Percentiles rank a stretch among this genome's conserved stretches.
These are phyloP conservation scores for Esteya vermicola DNA, from an alignment of 2,329 filamentous ascomycete genomes.

Conservation along the genomic window DNA sequence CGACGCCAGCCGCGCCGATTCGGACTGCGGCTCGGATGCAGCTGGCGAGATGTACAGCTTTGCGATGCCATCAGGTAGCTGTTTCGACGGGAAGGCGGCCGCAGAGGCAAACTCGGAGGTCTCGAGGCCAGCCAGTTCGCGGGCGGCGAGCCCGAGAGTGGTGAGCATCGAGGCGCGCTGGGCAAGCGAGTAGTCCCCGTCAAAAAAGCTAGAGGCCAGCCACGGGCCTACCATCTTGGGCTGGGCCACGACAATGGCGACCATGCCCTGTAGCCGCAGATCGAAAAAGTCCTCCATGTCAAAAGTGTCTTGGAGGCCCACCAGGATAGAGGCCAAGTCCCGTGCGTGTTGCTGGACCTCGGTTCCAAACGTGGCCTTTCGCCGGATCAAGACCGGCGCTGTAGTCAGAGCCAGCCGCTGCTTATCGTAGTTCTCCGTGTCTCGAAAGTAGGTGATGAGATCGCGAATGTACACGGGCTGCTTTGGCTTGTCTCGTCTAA, in stretches of 20 bases:
- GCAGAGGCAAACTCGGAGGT: slow-evolving; percentile 33
- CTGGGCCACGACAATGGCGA: slow-evolving; percentile 64
- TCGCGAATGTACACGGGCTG: slow-evolving; percentile 86
- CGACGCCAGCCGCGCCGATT: slow-evolving; percentile 12
- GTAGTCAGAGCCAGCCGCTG: slow-evolving; percentile 67
- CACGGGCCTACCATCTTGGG: slow-evolving; percentile 68
- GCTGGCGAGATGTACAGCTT: slow-evolving; percentile 41
- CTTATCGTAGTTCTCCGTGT: slow-evolving; percentile 71
- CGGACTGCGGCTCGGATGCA: slow-evolving; percentile 2
- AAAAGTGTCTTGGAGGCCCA: slow-evolving; percentile 74
- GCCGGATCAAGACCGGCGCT: slow-evolving; percentile 67
- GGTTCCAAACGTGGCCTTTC: slow-evolving; percentile 76
- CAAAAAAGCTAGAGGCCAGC: slow-evolving; percentile 76
- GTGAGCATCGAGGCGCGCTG: slow-evolving; percentile 74
- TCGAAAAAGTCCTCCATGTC: slow-evolving; percentile 67
- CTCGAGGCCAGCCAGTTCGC: slow-evolving; percentile 72
- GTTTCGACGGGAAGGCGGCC: slow-evolving; percentile 64
- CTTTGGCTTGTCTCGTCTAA: slow-evolving; percentile 68
- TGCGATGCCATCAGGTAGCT: slow-evolving; percentile 60
- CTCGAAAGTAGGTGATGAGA: slow-evolving; percentile 62
- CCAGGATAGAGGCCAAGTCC: slow-evolving; percentile 62
- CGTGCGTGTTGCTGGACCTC: slow-evolving; percentile 76
- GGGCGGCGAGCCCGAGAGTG: slow-evolving; percentile 64
- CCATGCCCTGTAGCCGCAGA: slow-evolving; percentile 63
- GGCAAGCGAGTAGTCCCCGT: slow-evolving; percentile 77